Evolutionary conservation across 2,329 filamentous ascomycete species (phyloP).

Genomic region (Reticulascus tulasneorum): DNA sequence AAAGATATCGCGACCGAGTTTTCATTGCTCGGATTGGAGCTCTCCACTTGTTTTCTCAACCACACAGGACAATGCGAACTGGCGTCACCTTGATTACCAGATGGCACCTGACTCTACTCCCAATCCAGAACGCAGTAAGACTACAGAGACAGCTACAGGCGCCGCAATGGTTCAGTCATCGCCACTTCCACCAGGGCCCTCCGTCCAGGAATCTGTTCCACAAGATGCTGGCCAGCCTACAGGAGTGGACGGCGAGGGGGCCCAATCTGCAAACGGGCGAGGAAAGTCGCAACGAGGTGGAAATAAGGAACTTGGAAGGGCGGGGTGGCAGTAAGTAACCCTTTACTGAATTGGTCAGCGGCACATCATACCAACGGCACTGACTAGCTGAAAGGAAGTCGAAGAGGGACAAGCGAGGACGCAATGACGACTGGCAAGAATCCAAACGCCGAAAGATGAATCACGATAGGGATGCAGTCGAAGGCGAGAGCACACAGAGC

Average conservation of each 20-base stretch:
- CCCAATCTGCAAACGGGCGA: constrained; percentile 3
- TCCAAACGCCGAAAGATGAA: constrained; percentile 38
- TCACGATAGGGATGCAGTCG: constrained; percentile 27
- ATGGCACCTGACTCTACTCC: constrained; percentile 11
- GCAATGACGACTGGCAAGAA: constrained; percentile 35
- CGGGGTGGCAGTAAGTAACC: constrained; percentile 8
- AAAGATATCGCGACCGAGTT: too few relatives aligned
- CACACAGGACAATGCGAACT: constrained; percentile 13
- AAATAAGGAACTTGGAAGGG: constrained; percentile 10
- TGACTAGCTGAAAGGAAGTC: constrained; percentile 32
- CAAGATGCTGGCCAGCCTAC: constrained; percentile 1
- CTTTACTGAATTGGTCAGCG: not conserved
- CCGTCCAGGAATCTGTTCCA: not conserved
- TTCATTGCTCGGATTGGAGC: too few relatives aligned
- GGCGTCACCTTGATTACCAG: constrained; percentile 5
- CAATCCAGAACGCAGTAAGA: constrained; percentile 1
- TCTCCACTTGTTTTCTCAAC: too few relatives aligned
- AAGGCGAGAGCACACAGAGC: constrained; percentile 7
- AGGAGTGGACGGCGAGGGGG: constrained; percentile 4
- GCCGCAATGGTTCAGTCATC: constrained; percentile 1
- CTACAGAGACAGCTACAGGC: constrained; percentile 7
- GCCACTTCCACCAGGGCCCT: constrained; percentile 7
- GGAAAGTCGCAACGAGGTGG: constrained; percentile 7
- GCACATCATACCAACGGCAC: constrained; percentile 9
- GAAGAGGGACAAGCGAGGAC: constrained; percentile 33